Evolutionary conservation across 1,284 basidiomycete species (phyloP).

Genomic region (Coriolopsis trogii): DNA sequence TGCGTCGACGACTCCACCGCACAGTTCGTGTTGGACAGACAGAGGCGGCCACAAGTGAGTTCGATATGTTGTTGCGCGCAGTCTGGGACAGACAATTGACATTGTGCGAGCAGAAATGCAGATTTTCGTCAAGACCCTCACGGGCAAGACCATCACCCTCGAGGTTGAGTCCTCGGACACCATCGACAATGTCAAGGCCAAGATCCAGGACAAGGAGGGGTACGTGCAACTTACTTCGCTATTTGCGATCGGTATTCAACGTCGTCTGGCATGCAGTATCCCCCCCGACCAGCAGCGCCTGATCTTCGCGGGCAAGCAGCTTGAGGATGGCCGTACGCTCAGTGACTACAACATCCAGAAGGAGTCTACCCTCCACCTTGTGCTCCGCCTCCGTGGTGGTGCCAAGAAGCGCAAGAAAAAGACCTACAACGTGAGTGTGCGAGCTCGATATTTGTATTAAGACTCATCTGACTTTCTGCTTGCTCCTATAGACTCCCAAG

Average conservation of each 20-base stretch:
- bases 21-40: constrained; percentile 81
- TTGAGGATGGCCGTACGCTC: constrained; percentile 91
- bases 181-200: constrained; percentile 97
- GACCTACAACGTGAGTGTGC: constrained; percentile 82
- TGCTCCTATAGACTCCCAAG: constrained; percentile 90
- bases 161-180: constrained; percentile 97
- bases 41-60: constrained; percentile 55
- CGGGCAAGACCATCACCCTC: constrained; percentile 98
- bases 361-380: constrained; percentile 95
- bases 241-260: background rate
- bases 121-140: constrained; percentile 97
- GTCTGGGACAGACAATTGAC: background rate
- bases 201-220: constrained; percentile 97
- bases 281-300: constrained; percentile 96
- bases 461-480: constrained; percentile 3
- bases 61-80: background rate
- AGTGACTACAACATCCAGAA: constrained; percentile 96
- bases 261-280: constrained; percentile 54
- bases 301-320: constrained; percentile 98
- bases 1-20: constrained; percentile 89
- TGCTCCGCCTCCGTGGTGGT: constrained; percentile 94
- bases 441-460: background rate
- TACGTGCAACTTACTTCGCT: constrained; percentile 38
- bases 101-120: constrained; percentile 63
- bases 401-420: constrained; percentile 99